Evolutionary conservation across 1,284 basidiomycete genomes (phyloP).

Genomic region (Puccinia novopanici): DNA sequence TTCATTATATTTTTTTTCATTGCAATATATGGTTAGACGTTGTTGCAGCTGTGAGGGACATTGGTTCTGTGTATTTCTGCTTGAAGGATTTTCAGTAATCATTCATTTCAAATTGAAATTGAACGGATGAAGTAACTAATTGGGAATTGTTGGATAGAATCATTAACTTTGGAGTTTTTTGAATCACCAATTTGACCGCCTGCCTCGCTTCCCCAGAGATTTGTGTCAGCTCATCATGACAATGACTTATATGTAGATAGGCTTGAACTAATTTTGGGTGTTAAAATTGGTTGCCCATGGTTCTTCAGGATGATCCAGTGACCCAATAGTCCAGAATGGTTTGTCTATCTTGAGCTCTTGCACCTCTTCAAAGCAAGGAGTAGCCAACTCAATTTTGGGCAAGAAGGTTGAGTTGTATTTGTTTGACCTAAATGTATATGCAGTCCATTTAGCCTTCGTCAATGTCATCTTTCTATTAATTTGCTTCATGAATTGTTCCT

Average conservation of each 20-base stretch:
- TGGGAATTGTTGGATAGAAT: too few relatives aligned
- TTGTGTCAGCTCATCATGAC: not conserved
- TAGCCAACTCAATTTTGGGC: not conserved
- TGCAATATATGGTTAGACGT: too few relatives aligned
- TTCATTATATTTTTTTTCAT: too few relatives aligned
- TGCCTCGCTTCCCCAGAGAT: slow-evolving; percentile 11
- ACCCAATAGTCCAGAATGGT: slow-evolving; percentile 10
- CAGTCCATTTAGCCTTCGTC: not conserved
- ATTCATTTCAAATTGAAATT: too few relatives aligned
- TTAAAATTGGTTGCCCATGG: not conserved
- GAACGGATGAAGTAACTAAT: too few relatives aligned
- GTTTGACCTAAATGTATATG: not conserved
- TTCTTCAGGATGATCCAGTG: slow-evolving; percentile 10
- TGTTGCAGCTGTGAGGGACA: too few relatives aligned
- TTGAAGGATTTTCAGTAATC: too few relatives aligned
- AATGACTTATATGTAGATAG: not conserved
- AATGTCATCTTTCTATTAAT: slow-evolving; percentile 13
- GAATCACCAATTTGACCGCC: not conserved
- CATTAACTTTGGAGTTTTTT: too few relatives aligned
- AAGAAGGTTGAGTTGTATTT: not conserved
- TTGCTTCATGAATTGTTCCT: slow-evolving; percentile 5
- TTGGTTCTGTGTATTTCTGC: too few relatives aligned
- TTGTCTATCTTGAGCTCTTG: not conserved
- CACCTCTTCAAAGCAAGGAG: not conserved
- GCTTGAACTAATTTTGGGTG: not conserved